phyloP scores from a whole-genome alignment of 305 asterid genomes.

The Fraxinus paxiana region DNA sequence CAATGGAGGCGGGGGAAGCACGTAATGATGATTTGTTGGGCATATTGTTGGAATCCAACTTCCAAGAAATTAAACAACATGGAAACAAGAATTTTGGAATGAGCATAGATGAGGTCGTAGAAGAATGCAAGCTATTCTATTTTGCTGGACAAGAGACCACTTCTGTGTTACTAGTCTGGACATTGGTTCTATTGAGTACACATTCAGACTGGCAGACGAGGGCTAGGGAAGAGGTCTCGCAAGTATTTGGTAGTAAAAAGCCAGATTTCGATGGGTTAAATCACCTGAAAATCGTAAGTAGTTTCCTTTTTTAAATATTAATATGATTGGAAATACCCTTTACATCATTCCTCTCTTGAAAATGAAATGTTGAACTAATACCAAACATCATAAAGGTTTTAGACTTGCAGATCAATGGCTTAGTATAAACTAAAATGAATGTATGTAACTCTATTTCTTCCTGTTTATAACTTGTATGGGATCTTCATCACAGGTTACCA shows the following conservation, averaged over 20 bases:
- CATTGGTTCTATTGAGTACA: constrained; percentile 25
- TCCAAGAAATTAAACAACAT: constrained; percentile 29
- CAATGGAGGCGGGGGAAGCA: constrained; percentile 33
- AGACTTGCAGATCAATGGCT: neutral
- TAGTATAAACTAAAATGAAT: neutral
- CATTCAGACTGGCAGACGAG: constrained; percentile 39
- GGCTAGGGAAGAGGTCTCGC: constrained; percentile 37
- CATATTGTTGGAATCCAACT: constrained; percentile 35
- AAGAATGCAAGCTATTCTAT: constrained; percentile 45
- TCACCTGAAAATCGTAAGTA: constrained; percentile 42
- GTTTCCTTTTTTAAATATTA: neutral
- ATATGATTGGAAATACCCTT: neutral
- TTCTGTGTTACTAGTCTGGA: constrained; percentile 33
- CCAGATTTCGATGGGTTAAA: constrained; percentile 34
- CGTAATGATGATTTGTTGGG: constrained; percentile 37
- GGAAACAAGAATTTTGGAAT: constrained; percentile 31
- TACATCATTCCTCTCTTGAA: neutral
- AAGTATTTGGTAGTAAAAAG: constrained; percentile 19
- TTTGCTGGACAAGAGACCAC: constrained; percentile 41
- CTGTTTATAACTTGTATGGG: neutral
- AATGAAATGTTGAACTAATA: neutral
- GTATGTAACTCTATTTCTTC: neutral
- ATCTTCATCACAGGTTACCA: constrained; percentile 19
- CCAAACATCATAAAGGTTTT: neutral
- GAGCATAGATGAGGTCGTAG: constrained; percentile 32